Conservation (phyloP, 2,329 filamentous ascomycete genomes). For the Xylariales sp. region DNA sequence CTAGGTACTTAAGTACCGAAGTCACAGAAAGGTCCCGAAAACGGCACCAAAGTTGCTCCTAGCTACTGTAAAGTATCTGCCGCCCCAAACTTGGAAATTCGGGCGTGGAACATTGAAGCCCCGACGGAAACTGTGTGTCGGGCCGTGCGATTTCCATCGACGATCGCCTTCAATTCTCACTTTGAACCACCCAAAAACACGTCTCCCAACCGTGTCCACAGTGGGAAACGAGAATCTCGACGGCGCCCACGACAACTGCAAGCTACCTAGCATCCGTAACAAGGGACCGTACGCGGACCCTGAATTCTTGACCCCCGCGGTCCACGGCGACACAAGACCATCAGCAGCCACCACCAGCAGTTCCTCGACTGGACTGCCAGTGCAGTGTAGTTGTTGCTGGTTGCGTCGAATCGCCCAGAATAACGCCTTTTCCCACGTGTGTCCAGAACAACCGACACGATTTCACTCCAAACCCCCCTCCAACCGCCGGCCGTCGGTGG, state of each 20-base stretch:
- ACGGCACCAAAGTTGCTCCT: too few relatives aligned
- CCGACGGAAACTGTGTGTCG: slow-evolving; percentile 9
- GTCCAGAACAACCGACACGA: slow-evolving; percentile 25
- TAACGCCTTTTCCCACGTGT: slow-evolving; percentile 1
- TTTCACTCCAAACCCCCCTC: slow-evolving; percentile 26
- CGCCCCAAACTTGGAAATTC: too few relatives aligned
- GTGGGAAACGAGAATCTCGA: slow-evolving; percentile 10
- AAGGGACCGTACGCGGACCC: not conserved
- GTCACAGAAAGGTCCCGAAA: too few relatives aligned
- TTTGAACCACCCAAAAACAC: slow-evolving; percentile 2
- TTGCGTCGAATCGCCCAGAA: not conserved
- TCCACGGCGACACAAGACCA: slow-evolving; percentile 1
- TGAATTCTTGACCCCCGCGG: not conserved
- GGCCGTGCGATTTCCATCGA: slow-evolving; percentile 8
- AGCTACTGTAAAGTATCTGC: too few relatives aligned
- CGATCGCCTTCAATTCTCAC: slow-evolving; percentile 5
- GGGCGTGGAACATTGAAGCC: slow-evolving; percentile 1
- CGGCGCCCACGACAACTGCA: slow-evolving; percentile 11
- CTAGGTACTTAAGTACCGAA: too few relatives aligned
- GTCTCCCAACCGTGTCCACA: slow-evolving; percentile 8
- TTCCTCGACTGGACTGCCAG: not conserved
- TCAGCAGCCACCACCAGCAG: not conserved
- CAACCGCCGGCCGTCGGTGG: slow-evolving; percentile 26
- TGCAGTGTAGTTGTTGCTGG: not conserved
- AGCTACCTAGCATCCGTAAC: not conserved